These are phyloP conservation scores for Coemansia sp. DNA, from an alignment of 192 early-diverging fungal genomes.

Conservation along the genomic window DNA sequence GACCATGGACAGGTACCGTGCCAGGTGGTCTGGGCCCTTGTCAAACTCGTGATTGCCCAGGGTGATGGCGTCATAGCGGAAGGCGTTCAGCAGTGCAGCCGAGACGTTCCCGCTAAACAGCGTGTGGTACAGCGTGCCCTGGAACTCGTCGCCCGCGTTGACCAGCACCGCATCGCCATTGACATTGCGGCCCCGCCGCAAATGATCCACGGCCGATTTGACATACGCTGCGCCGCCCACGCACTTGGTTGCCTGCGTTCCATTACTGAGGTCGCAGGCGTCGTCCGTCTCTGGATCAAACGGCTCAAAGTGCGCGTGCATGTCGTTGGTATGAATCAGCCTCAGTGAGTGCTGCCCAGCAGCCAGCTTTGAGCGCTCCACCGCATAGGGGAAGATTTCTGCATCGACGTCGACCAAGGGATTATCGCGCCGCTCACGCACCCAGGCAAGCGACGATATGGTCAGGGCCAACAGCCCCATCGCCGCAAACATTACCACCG, in stretches of 20 bases:
- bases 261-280: constrained; percentile 31
- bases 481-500: constrained; percentile 11
- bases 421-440: constrained; percentile 9
- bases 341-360: constrained; percentile 30
- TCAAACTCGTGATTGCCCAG: constrained; percentile 78
- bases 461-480: constrained; percentile 14
- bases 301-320: constrained; percentile 49
- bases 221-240: constrained; percentile 65
- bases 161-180: constrained; percentile 55
- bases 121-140: constrained; percentile 62
- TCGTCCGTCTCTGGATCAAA: constrained; percentile 42
- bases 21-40: constrained; percentile 54
- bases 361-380: constrained; percentile 2
- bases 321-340: constrained; percentile 56
- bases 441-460: constrained; percentile 19
- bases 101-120: constrained; percentile 58
- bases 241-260: constrained; percentile 21
- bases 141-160: constrained; percentile 69
- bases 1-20: constrained; percentile 52
- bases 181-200: constrained; percentile 42
- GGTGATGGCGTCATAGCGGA: constrained; percentile 55
- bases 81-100: constrained; percentile 58
- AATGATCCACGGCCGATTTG: constrained; percentile 56
- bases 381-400: constrained; percentile 15
- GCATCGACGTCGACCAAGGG: constrained; percentile 5